A percentile compares a stretch with the other conserved stretches of the same genome.
phyloP scores from a whole-genome alignment of 2,329 filamentous ascomycete genomes.

The Pseudogymnoascus sp. region DNA sequence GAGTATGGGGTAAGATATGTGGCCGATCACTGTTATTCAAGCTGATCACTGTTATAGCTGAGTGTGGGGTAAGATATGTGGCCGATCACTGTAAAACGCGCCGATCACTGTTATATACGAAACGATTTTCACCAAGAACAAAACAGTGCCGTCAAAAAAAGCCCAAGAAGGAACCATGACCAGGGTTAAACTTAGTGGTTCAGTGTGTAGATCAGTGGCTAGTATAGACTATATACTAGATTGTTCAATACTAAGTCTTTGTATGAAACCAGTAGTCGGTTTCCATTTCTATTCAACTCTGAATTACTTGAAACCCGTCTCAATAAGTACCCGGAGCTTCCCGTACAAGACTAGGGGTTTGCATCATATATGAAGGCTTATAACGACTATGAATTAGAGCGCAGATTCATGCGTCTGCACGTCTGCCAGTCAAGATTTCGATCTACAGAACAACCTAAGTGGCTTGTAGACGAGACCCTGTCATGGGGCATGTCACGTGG shows the following conservation, averaged over 20 bases:
- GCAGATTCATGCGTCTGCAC: neutral
- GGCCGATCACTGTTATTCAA: neutral
- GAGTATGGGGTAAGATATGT: conserved; percentile 1
- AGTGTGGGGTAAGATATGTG: neutral
- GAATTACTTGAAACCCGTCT: neutral
- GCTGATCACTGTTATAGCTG: neutral
- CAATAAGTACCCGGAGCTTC: neutral
- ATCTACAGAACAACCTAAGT: neutral
- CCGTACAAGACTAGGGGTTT: neutral
- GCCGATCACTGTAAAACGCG: neutral
- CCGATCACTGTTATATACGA: neutral
- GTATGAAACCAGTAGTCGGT: neutral
- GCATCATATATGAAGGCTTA: neutral
- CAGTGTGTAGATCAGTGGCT: neutral
- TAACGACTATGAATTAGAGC: neutral
- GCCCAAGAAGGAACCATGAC: neutral
- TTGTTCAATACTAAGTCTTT: neutral
- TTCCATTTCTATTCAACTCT: neutral
- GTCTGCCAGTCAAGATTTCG: neutral
- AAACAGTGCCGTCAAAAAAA: neutral
- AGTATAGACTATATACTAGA: neutral
- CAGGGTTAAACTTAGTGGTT: neutral
- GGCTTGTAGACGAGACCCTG: neutral
- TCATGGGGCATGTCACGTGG: neutral
- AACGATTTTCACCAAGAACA: neutral